Conservation (phyloP, 306 rosid genomes). For the Acacia melanoxylon region DNA sequence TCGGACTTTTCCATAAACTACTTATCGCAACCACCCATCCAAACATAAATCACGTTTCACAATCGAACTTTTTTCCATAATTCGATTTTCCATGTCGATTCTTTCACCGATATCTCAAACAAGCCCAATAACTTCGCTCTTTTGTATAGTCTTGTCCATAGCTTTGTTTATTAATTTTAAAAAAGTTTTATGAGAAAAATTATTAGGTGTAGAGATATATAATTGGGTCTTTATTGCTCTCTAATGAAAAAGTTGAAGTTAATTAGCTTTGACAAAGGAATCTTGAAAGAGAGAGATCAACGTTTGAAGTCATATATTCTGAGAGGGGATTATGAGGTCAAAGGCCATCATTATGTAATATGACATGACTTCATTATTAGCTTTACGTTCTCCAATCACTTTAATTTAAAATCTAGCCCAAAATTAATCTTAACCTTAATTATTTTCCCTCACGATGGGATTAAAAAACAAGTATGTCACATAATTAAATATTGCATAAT, state of each 20-base stretch:
- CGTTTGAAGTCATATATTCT: background rate
- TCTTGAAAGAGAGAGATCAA: background rate
- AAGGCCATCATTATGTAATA: background rate
- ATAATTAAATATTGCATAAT: background rate
- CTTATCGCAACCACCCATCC: too few species aligned
- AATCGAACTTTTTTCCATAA: too few species aligned
- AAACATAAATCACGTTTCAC: too few species aligned
- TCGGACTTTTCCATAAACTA: too few species aligned
- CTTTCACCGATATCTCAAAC: too few species aligned
- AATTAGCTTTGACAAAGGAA: background rate
- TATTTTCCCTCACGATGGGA: background rate
- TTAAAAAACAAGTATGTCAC: background rate
- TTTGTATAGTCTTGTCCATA: background rate
- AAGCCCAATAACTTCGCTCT: background rate
- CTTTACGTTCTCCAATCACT: background rate
- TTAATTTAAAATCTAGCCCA: background rate
- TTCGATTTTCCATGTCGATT: too few species aligned
- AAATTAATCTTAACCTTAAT: background rate
- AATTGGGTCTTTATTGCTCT: background rate
- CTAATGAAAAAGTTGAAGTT: background rate
- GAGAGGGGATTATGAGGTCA: background rate
- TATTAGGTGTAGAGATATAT: background rate
- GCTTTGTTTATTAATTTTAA: too few species aligned
- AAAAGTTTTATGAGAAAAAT: background rate
- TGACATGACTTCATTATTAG: background rate